Evolutionary conservation across 2,329 filamentous ascomycete species (phyloP), one percentile per base, ranked within the genome.

Genomic region (Lachnellula willkommii): DNA sequence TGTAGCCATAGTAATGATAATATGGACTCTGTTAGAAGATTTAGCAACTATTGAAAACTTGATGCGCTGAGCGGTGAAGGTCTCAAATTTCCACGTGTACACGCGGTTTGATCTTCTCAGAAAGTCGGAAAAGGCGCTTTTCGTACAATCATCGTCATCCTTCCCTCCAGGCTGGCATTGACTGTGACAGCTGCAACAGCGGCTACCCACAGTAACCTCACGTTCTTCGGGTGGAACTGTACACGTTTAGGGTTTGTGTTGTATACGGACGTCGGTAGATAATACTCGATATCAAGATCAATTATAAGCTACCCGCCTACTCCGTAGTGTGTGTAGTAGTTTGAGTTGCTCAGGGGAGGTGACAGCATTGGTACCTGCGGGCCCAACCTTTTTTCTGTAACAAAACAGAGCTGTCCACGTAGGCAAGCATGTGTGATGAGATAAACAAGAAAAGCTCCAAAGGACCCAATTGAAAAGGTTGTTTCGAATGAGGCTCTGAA

Each of bases 161-260:
- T 17, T 42, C 17, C 15, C 39, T 7, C 15, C 11, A 42, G 15
- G 12, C 15, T 15, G 17, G 17, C 17, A 15, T 40, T 15, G 5
- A 42, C 15, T 42, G 39, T 45, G 42, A 45, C 42, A 45, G 42
- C 42, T 45, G 42, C 20, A 20, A 22, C n/a, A 26, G 12, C 42
- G 42, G 42, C 7, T 14, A 45, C 22, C 42, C 20, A 17, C 42
- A 45, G 42, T 32, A 32, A 32, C 12, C 2, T 28, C 24, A n/a
- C 24, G 26, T 17, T 47, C 11, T 47, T 45, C 46, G 26, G 47
- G 48, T 57, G 58, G 36, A 42, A 56, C 59, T 56, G 39, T 17
- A 52, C 53, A 53, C 52, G 59, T 60, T 60, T 60, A 52, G 55
- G 26, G 51, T 58, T 48, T 58, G 55, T 60, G 55, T 57, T 46